phyloP scores from a whole-genome alignment of 331 rosid species.

The Quercus tomentella region DNA sequence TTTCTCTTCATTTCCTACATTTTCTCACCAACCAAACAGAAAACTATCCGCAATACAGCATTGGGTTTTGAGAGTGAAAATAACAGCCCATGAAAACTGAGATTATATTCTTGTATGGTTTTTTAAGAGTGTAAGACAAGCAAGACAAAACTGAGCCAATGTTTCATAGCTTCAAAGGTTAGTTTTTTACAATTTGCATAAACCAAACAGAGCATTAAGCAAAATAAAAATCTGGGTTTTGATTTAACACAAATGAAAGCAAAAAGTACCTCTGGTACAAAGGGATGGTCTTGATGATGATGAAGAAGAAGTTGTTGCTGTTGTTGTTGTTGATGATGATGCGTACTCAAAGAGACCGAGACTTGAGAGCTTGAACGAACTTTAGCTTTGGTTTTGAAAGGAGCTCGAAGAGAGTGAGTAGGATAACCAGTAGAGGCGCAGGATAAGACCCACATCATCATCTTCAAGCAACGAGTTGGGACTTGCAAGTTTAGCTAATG shows the following conservation, averaged over 20 bases:
- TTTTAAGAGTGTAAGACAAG: neutral
- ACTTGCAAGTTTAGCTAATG: neutral
- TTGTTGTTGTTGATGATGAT: conserved; percentile 9
- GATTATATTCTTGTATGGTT: neutral
- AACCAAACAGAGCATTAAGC: neutral
- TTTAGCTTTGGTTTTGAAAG: conserved; percentile 20
- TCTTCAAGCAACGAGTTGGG: neutral
- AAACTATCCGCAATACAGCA: neutral
- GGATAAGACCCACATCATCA: conserved; percentile 41
- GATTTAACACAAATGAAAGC: neutral
- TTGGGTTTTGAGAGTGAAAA: neutral
- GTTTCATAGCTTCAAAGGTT: neutral
- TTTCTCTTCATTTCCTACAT: neutral
- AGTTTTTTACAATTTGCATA: neutral
- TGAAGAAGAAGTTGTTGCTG: neutral
- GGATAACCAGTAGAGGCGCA: conserved; percentile 45
- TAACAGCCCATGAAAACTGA: neutral
- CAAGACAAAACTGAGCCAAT: neutral
- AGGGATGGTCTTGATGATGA: conserved; percentile 41
- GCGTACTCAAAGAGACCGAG: conserved; percentile 20
- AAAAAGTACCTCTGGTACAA: conserved; percentile 63
- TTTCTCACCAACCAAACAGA: neutral
- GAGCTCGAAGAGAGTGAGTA: conserved; percentile 26
- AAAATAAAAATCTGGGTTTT: neutral
- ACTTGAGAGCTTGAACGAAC: conserved; percentile 27